Evolutionary conservation across 805 yeast species (phyloP).

Genomic region (Wickerhamomyces rabaulensis): DNA sequence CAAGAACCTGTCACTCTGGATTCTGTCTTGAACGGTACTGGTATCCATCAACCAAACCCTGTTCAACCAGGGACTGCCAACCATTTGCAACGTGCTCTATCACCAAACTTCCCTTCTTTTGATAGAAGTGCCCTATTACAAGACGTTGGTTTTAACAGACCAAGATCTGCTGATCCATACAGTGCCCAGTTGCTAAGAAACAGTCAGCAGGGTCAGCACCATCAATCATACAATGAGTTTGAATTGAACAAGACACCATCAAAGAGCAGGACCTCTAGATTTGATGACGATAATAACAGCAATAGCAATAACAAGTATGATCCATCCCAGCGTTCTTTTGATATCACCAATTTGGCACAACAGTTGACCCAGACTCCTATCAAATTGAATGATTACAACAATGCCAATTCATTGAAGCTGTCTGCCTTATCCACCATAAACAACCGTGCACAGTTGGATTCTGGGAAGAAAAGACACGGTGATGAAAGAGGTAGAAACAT

Average conservation of each 20-base stretch:
- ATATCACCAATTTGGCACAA: slow-evolving; percentile 25
- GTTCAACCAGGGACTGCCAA: slow-evolving; percentile 23
- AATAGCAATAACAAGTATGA: slow-evolving; percentile 7
- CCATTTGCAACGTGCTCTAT: slow-evolving; percentile 27
- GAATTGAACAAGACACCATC: slow-evolving; percentile 9
- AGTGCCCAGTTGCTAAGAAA: slow-evolving; percentile 10
- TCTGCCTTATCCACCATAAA: slow-evolving; percentile 66
- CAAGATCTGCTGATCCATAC: slow-evolving; percentile 39
- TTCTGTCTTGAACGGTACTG: slow-evolving; percentile 29
- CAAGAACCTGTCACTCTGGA: slow-evolving; percentile 35
- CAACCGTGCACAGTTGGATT: slow-evolving; percentile 41
- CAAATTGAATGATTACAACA: slow-evolving; percentile 15
- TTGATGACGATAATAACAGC: slow-evolving; percentile 11
- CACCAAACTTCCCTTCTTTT: slow-evolving; percentile 19
- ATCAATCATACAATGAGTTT: slow-evolving; percentile 3
- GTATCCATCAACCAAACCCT: slow-evolving; percentile 38
- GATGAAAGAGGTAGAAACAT: slow-evolving; percentile 15
- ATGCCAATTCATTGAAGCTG: slow-evolving; percentile 45
- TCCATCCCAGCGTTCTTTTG: slow-evolving; percentile 16
- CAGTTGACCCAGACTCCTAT: slow-evolving; percentile 19
- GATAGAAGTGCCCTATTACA: slow-evolving; percentile 16
- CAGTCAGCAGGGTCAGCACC: slow-evolving; percentile 4
- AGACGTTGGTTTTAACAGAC: slow-evolving; percentile 28
- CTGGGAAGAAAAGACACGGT: slow-evolving; percentile 24
- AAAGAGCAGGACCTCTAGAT: slow-evolving; percentile 20